Percentiles rank a stretch among this genome's conserved stretches.
phyloP scores from a whole-genome alignment of 768 basidiomycete genomes.

The Russula earlei region DNA sequence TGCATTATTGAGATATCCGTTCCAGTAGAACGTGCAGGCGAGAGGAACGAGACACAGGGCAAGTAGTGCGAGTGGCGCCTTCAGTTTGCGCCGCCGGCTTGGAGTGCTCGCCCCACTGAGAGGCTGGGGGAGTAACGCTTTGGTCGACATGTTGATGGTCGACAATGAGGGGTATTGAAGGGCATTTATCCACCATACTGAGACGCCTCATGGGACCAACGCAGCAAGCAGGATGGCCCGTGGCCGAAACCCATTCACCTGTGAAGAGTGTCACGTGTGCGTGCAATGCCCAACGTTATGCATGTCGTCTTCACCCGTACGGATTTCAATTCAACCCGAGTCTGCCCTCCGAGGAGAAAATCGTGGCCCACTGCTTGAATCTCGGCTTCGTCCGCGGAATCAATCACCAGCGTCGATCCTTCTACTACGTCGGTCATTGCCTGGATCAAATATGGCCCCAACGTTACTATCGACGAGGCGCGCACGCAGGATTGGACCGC shows the following conservation, averaged over 20 bases:
- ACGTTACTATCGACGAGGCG: too few species aligned
- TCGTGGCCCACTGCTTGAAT: too few species aligned
- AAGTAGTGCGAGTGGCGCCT: background rate
- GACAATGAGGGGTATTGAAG: background rate
- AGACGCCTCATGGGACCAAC: conserved; percentile 9
- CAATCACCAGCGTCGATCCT: too few species aligned
- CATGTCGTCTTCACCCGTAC: too few species aligned
- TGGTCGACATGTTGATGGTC: conserved; percentile 6
- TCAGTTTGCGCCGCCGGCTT: background rate
- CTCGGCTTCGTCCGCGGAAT: too few species aligned
- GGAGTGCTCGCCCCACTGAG: background rate
- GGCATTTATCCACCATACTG: conserved; percentile 1
- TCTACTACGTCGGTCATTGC: too few species aligned
- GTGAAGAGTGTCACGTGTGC: background rate
- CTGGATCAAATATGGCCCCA: too few species aligned
- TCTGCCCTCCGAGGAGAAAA: too few species aligned
- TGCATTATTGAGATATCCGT: background rate
- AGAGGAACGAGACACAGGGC: conserved; percentile 1
- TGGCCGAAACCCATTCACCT: background rate
- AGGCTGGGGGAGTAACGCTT: background rate
- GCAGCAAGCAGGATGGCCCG: conserved; percentile 6
- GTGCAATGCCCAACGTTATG: too few species aligned
- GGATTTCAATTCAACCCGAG: too few species aligned
- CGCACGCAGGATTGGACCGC: too few species aligned
- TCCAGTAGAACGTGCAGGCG: conserved; percentile 6